A percentile compares a stretch with the other conserved stretches of the same genome.
phyloP scores from a whole-genome alignment of 192 early-diverging fungal species.

The Allomyces arbusculus region DNA sequence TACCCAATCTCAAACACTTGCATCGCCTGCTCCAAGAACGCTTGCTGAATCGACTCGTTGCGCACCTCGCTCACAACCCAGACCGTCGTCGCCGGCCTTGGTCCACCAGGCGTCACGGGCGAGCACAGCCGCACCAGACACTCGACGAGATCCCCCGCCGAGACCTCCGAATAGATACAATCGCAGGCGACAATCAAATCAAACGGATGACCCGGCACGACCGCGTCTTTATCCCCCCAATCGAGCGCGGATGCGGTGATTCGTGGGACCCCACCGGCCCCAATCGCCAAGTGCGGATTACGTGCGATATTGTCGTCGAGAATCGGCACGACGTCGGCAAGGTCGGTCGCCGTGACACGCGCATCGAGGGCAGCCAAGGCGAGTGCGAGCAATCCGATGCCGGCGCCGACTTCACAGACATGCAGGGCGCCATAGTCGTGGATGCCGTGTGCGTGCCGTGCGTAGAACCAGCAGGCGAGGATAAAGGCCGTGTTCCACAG shows the following conservation, averaged over 20 bases:
- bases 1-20: neutral
- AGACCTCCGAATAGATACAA: neutral
- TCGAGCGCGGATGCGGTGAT: neutral
- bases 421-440: neutral
- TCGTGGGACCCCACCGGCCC: too few species aligned
- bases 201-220: neutral
- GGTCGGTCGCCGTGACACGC: neutral
- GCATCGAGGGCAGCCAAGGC: neutral
- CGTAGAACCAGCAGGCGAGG: neutral
- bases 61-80: neutral
- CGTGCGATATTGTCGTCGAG: neutral
- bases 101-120: too few species aligned
- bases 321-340: neutral
- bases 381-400: neutral
- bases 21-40: neutral
- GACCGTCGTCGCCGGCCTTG: neutral
- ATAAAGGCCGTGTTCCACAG: neutral
- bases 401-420: neutral
- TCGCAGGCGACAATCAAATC: neutral
- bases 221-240: neutral
- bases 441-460: neutral
- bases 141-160: neutral
- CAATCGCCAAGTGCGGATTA: neutral
- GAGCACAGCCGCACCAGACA: neutral
- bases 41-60: neutral